Evolutionary conservation across 1,284 basidiomycete species (phyloP).

Genomic region (Boletellus sp.): DNA sequence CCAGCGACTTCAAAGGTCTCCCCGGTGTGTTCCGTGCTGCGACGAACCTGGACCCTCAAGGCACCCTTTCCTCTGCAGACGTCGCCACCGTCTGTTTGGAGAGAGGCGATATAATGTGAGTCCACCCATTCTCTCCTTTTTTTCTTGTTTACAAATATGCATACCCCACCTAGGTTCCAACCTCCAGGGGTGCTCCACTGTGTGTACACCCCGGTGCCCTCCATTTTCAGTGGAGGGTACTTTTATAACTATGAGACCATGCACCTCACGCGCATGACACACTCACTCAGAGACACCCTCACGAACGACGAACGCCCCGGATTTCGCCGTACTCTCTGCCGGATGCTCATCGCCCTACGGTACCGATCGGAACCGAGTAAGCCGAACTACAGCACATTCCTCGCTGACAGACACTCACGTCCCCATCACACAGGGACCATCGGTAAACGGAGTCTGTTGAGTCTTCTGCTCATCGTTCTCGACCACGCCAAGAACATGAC

Average conservation of each 20-base stretch:
- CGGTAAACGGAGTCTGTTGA: not conserved
- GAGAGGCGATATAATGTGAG: slow-evolving; percentile 9
- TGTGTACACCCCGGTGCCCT: slow-evolving; percentile 3
- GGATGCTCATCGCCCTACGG: slow-evolving; percentile 6
- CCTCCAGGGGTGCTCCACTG: not conserved
- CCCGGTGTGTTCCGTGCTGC: not conserved
- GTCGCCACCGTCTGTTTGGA: slow-evolving; percentile 9
- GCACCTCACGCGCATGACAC: not conserved
- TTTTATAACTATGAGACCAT: slow-evolving; percentile 12
- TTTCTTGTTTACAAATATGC: not conserved
- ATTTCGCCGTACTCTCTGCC: not conserved
- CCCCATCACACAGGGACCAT: not conserved
- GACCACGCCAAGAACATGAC: too few relatives aligned
- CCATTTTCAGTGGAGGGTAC: slow-evolving; percentile 10
- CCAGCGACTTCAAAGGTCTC: not conserved
- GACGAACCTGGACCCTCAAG: not conserved
- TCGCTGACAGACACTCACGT: not conserved
- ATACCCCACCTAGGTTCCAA: slow-evolving; percentile 9
- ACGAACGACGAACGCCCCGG: slow-evolving; percentile 2
- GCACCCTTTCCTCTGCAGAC: not conserved
- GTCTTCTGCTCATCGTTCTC: not conserved
- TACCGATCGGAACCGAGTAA: slow-evolving; percentile 7
- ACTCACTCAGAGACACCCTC: not conserved
- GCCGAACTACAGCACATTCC: not conserved
- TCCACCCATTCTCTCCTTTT: not conserved